Conservation (phyloP, 2,329 filamentous ascomycete genomes). For the Capronia epimyces region DNA sequence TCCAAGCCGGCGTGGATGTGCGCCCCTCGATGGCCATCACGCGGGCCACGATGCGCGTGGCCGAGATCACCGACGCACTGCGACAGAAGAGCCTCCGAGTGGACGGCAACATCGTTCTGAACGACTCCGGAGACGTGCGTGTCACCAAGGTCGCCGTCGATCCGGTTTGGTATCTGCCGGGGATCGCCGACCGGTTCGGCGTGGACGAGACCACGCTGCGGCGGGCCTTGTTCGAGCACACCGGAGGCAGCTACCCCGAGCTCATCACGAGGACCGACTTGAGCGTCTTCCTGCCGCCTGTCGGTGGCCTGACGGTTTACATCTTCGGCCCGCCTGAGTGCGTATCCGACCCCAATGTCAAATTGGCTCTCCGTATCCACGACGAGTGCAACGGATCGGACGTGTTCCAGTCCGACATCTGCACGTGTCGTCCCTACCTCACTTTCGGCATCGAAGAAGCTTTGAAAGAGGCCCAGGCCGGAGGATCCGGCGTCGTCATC, state of each 20-base stretch:
- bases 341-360: conserved; percentile 78
- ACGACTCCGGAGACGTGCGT: conserved; percentile 73
- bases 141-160: conserved; percentile 98
- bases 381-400: conserved; percentile 93
- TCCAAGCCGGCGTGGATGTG: conserved; percentile 69
- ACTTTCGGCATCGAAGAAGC: conserved; percentile 97
- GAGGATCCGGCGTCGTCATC: conserved; percentile 89
- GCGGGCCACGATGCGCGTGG: conserved; percentile 88
- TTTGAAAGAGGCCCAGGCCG: conserved; percentile 91
- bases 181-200: conserved; percentile 85
- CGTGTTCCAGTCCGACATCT: conserved; percentile 96
- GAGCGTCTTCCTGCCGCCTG: conserved; percentile 91
- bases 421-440: conserved; percentile 85
- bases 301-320: conserved; percentile 92
- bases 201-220: conserved; percentile 87
- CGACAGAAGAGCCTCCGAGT: conserved; percentile 65
- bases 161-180: conserved; percentile 82
- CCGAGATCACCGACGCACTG: conserved; percentile 86
- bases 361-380: conserved; percentile 77
- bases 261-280: conserved; percentile 91
- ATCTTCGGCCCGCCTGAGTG: conserved; percentile 93
- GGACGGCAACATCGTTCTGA: conserved; percentile 87
- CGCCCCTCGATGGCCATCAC: conserved; percentile 88
- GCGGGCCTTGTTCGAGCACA: conserved; percentile 86
- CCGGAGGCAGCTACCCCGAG: conserved; percentile 91